phyloP scores from a whole-genome alignment of 148 eudicot genomes.

The Amaranthus cruentus region DNA sequence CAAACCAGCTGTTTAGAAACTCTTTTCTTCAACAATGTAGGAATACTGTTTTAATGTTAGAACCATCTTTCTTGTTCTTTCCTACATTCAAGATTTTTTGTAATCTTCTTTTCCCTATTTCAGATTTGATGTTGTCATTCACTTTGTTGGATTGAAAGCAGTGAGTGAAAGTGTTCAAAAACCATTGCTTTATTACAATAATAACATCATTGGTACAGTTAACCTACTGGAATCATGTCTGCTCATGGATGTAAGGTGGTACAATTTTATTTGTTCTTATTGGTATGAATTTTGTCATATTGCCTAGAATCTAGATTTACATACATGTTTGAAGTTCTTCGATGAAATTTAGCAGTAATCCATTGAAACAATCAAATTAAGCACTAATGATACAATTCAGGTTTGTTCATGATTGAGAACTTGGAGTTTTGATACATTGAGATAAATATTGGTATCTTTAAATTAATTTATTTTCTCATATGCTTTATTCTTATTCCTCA shows the following conservation, averaged over 20 bases:
- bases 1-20: slow-evolving; percentile 66
- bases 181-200: slow-evolving; percentile 86
- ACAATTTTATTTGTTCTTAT: slow-evolving; percentile 1
- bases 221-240: slow-evolving; percentile 86
- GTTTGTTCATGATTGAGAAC: no score
- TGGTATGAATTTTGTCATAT: background rate
- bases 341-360: background rate
- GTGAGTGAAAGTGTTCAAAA: slow-evolving; percentile 96
- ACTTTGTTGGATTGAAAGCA: slow-evolving; percentile 96
- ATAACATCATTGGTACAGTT: slow-evolving; percentile 84
- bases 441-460: no score
- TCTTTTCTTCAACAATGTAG: slow-evolving; percentile 80
- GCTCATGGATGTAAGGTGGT: slow-evolving; percentile 92
- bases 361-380: background rate
- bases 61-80: background rate
- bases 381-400: no score
- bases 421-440: no score
- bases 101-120: slow-evolving; percentile 14
- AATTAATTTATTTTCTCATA: no score
- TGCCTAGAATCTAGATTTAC: background rate
- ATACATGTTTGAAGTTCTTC: background rate
- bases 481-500: no score
- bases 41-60: slow-evolving; percentile 4
- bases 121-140: slow-evolving; percentile 98
- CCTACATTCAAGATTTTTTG: slow-evolving; percentile 2